Percentiles rank a stretch among this genome's conserved stretches.
Conservation (phyloP, 1,139 yeast genomes). For the Yamadazyma mexicana region DNA sequence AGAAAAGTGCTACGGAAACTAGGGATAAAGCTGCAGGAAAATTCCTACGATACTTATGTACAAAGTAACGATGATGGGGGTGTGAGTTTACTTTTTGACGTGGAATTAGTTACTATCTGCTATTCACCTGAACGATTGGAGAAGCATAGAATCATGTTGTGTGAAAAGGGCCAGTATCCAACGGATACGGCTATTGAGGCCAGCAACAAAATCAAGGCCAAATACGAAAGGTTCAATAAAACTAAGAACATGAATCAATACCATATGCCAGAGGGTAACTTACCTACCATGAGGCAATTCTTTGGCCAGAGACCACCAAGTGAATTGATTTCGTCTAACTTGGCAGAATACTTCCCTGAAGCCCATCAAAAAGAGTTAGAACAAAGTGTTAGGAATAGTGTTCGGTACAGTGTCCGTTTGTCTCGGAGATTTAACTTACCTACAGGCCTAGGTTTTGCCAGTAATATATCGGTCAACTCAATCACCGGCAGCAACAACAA, state of each 20-base stretch:
- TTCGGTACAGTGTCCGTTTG: constrained; percentile 68
- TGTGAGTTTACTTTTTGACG: constrained; percentile 64
- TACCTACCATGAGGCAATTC: constrained; percentile 50
- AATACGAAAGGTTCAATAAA: constrained; percentile 32
- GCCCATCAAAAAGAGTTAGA: constrained; percentile 72
- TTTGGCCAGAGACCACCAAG: constrained; percentile 94
- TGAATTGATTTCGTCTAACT: constrained; percentile 84
- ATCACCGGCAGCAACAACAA: constrained; percentile 10
- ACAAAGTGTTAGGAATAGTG: constrained; percentile 81
- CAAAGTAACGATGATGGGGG: constrained; percentile 21
- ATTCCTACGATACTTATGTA: constrained; percentile 44
- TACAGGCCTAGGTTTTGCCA: constrained; percentile 21
- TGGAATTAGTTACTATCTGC: constrained; percentile 79
- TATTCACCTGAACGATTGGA: constrained; percentile 73
- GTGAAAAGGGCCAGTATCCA: constrained; percentile 65
- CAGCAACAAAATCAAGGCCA: constrained; percentile 46
- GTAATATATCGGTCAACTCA: constrained; percentile 22
- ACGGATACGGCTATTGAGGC: constrained; percentile 62
- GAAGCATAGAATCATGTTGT: constrained; percentile 70
- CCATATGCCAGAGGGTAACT: constrained; percentile 25
- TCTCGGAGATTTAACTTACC: constrained; percentile 41
- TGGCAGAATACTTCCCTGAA: constrained; percentile 90
- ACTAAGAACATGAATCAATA: constrained; percentile 22
- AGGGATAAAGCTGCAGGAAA: constrained; percentile 45
- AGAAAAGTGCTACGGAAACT: constrained; percentile 65